Percentiles rank a stretch among this genome's conserved stretches.
Evolutionary conservation across 2,329 filamentous ascomycete genomes (phyloP).

Genomic region (Orbilia blumenaviensis): DNA sequence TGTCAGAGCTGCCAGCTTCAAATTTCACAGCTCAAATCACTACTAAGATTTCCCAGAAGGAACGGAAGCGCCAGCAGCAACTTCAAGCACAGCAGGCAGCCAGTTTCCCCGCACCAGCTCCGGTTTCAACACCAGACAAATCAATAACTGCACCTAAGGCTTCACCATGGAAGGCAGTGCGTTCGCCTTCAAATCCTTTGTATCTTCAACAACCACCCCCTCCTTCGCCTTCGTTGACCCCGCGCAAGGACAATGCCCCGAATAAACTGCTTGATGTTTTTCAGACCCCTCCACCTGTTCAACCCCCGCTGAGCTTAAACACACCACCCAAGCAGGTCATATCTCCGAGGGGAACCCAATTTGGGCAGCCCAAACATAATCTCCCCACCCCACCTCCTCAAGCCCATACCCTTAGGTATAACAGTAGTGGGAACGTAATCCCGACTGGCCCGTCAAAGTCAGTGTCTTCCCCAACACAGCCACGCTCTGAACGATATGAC

Average conservation of each 20-base stretch:
- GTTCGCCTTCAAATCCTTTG: constrained; percentile 42
- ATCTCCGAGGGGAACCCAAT: constrained; percentile 14
- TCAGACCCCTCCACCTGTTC: constrained; percentile 9
- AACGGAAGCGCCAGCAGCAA: constrained; percentile 81
- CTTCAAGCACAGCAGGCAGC: constrained; percentile 55
- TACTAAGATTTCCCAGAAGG: constrained; percentile 83
- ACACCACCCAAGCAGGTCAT: constrained; percentile 34
- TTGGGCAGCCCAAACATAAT: constrained; percentile 8
- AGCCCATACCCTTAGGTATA: constrained; percentile 32
- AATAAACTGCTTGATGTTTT: constrained; percentile 16
- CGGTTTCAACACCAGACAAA: constrained; percentile 19
- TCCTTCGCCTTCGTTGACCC: constrained; percentile 25
- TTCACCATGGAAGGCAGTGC: constrained; percentile 44
- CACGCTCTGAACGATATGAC: constrained; percentile 19
- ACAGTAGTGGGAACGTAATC: constrained; percentile 38
- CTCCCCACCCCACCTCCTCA: constrained; percentile 26
- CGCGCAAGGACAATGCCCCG: constrained; percentile 1
- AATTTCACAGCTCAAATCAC: constrained; percentile 59
- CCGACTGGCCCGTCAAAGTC: neutral
- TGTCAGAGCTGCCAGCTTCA: constrained; percentile 55
- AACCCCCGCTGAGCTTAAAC: neutral
- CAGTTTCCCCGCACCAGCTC: neutral
- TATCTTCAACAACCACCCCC: constrained; percentile 29
- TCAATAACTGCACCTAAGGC: constrained; percentile 7
- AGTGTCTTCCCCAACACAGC: neutral